Base-by-base conservation (phyloP, 2,329 filamentous ascomycete genomes). In the Aspergillus neoniger region DNA sequence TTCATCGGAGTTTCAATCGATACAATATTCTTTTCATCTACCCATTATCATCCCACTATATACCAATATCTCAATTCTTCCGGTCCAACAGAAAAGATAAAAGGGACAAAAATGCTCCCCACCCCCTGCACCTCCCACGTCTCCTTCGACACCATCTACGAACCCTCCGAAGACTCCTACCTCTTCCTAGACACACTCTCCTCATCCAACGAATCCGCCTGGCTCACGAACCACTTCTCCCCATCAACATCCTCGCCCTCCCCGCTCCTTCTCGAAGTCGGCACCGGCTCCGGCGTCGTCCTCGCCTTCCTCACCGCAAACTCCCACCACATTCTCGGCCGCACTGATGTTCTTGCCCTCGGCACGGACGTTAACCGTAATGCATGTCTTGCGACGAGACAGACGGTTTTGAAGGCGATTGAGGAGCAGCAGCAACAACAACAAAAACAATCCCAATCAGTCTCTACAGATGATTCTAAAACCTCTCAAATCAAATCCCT, bases 131-230 rank as follows among this genome's bases (percentile, higher is more conserved):
- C 95, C 2, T 91, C 91, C 21, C 95, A 99, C 79, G 91, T 98
- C 61, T 86, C 89, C 57, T 96, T 93, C 78, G 86, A 91, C 75
- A 87, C 89, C 58, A 88, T 98, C 68, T 99, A 99, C 79, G 93
- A 97, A 73, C 95, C 95, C 38, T 90, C 94, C 10, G 95, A 99
- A 78, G 95, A 99, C 80, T 97, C 93, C 5, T 99, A 92, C 74
- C 86, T 99, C 48, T 85, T 99, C 52, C 86, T 99, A 30, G 94
- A 99, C 79, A 96, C 93, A 0, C 84, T 99, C 48, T 94, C 93
- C 0, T 89, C 88, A 1, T 61, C 81, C 0, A 74, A 84, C 2
- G 92, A 96, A 77, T 85, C 82, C 4, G 67, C 79, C 23, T 96
- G 92, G 75, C 85, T 97, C 19, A 81, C 81, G 17, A 60, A 77